Conservation (phyloP, 1,139 yeast species). For the Insectozyma bohioensis region DNA sequence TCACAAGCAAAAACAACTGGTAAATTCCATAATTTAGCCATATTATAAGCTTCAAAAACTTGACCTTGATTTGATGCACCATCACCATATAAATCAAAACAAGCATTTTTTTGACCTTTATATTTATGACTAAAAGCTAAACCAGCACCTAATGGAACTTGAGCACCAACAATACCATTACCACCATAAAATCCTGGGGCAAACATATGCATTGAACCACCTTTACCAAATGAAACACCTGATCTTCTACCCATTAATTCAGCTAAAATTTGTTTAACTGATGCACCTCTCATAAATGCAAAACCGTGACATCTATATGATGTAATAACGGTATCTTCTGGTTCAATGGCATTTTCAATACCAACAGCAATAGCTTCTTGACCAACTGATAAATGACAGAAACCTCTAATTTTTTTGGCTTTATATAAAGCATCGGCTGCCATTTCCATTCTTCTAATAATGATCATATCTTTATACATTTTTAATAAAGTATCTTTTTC, state of each 20-base stretch:
- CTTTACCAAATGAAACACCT: constrained; percentile 96
- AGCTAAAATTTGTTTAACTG: constrained; percentile 87
- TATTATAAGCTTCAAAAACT: constrained; percentile 94
- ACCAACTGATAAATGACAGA: constrained; percentile 98
- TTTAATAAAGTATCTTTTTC: constrained; percentile 77
- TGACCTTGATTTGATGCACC: constrained; percentile 99
- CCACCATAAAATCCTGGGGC: constrained; percentile 97
- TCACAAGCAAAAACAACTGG: constrained; percentile 96
- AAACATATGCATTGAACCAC: constrained; percentile 99
- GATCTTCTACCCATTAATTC: constrained; percentile 96
- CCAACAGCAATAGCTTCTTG: constrained; percentile 99
- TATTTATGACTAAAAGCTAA: constrained; percentile 97
- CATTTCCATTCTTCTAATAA: constrained; percentile 97
- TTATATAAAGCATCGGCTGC: constrained; percentile 97
- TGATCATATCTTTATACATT: constrained; percentile 96
- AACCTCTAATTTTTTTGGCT: constrained; percentile 97
- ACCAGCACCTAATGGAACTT: constrained; percentile 97
- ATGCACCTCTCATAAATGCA: constrained; percentile 92
- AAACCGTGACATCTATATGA: constrained; percentile 99
- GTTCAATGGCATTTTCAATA: constrained; percentile 89
- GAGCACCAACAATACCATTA: constrained; percentile 99
- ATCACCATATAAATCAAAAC: constrained; percentile 93
- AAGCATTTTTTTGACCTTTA: constrained; percentile 74
- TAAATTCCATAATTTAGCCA: constrained; percentile 98
- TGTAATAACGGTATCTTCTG: constrained; percentile 85